A percentile compares a stretch with the other conserved stretches of the same genome.
Conservation (phyloP, 2,329 filamentous ascomycete genomes). For the Calonectria pteridis region DNA sequence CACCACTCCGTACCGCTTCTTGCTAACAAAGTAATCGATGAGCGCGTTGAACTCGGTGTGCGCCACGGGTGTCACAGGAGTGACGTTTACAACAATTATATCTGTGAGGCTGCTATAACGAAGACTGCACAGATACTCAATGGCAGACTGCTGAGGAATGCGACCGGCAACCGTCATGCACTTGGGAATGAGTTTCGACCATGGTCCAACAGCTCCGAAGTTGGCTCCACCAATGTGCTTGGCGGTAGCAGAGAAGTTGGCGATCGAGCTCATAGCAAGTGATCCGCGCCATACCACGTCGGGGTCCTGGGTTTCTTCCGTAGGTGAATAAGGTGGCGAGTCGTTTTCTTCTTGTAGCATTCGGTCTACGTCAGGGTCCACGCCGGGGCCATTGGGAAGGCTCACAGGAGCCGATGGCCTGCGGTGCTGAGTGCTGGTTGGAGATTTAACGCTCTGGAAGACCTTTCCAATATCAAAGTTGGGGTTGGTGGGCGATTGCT, state of each 20-base stretch:
- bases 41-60: conserved; percentile 77
- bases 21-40: conserved; percentile 88
- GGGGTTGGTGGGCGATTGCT: conserved; percentile 65
- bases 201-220: conserved; percentile 72
- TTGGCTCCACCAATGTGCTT: conserved; percentile 89
- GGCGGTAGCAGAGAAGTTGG: conserved; percentile 81
- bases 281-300: conserved; percentile 83
- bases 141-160: conserved; percentile 85
- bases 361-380: conserved; percentile 91
- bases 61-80: conserved; percentile 71
- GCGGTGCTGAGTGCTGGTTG: conserved; percentile 63
- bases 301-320: conserved; percentile 76
- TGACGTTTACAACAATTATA: conserved; percentile 82
- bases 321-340: conserved; percentile 86
- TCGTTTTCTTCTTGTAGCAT: conserved; percentile 85
- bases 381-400: conserved; percentile 69
- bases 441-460: conserved; percentile 85
- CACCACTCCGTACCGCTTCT: conserved; percentile 89
- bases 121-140: conserved; percentile 90
- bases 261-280: conserved; percentile 81
- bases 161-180: conserved; percentile 80
- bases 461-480: conserved; percentile 90
- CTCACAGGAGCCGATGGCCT: conserved; percentile 62
- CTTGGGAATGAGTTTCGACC: conserved; percentile 81
- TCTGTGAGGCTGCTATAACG: conserved; percentile 87